Evolutionary conservation across 2,329 filamentous ascomycete genomes (phyloP).

Genomic region (Diplodia corticola): DNA sequence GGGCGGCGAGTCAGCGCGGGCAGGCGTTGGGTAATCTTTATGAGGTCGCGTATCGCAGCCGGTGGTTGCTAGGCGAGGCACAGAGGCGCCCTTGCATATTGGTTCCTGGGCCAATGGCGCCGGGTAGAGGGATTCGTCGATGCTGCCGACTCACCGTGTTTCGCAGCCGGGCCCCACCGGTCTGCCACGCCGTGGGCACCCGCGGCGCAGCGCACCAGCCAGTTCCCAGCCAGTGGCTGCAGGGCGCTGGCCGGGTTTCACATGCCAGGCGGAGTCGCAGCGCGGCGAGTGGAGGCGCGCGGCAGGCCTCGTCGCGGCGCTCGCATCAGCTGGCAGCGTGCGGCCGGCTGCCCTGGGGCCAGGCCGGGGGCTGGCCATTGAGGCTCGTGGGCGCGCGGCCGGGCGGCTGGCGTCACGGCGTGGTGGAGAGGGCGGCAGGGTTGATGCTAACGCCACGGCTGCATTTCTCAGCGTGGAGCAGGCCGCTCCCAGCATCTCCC

Average conservation of each 20-base stretch:
- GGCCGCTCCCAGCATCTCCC: constrained; percentile 7
- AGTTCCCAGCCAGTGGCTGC: too few species aligned
- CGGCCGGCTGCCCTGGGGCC: background rate
- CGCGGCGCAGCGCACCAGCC: background rate
- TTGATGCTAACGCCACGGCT: background rate
- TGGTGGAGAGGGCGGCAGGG: background rate
- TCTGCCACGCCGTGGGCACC: constrained; percentile 9
- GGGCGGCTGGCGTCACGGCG: background rate
- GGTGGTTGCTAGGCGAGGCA: constrained; percentile 12
- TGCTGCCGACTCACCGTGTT: constrained; percentile 6
- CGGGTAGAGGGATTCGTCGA: background rate
- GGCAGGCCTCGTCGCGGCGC: background rate
- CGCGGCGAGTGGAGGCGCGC: background rate
- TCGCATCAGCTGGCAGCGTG: background rate
- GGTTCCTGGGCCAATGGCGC: constrained; percentile 21
- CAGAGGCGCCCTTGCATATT: constrained; percentile 21
- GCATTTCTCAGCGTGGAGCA: constrained; percentile 10
- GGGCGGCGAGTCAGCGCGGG: background rate
- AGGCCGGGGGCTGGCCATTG: constrained; percentile 4
- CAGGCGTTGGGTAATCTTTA: constrained; percentile 13
- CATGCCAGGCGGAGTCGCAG: constrained; percentile 5
- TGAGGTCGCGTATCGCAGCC: constrained; percentile 19
- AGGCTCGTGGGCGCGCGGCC: constrained; percentile 6
- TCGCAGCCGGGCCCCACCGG: constrained; percentile 7
- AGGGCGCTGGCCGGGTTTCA: constrained; percentile 19